These are phyloP conservation scores for Circinella umbellata DNA, from an alignment of 371 early-diverging fungal species.

Conservation along the genomic window DNA sequence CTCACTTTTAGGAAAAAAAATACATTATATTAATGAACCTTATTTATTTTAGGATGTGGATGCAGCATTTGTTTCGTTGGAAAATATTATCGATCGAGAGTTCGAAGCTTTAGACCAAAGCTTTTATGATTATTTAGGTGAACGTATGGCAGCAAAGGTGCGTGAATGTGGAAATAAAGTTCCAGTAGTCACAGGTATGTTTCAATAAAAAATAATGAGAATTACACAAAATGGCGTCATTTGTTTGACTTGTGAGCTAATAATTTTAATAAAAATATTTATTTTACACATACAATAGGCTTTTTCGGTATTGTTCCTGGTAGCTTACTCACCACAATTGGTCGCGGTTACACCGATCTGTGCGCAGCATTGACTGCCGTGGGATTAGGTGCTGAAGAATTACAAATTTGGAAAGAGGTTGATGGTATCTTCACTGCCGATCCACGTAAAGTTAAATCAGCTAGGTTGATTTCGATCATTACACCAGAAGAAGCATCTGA, in stretches of 20 bases:
- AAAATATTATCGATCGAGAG: constrained; percentile 78
- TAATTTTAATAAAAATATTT: neutral
- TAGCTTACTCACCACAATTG: constrained; percentile 86
- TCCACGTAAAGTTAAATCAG: constrained; percentile 94
- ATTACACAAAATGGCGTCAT: neutral
- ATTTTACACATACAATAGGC: constrained; percentile 44
- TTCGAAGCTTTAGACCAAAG: constrained; percentile 88
- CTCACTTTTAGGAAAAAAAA: no score
- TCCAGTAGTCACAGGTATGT: constrained; percentile 85
- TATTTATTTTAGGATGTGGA: constrained; percentile 67
- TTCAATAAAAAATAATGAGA: neutral
- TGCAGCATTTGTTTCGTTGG: constrained; percentile 85
- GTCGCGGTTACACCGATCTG: constrained; percentile 98
- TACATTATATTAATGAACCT: no score
- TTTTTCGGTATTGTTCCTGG: constrained; percentile 97
- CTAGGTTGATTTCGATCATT: constrained; percentile 88
- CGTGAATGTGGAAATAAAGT: constrained; percentile 69
- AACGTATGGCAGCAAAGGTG: constrained; percentile 70
- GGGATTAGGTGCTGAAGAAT: constrained; percentile 83
- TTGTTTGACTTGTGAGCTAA: neutral
- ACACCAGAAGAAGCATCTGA: constrained; percentile 99
- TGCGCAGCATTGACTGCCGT: constrained; percentile 96
- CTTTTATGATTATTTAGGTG: constrained; percentile 90
- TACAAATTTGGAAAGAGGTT: constrained; percentile 99
- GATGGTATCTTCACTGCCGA: constrained; percentile 99